Percentiles rank a stretch among this genome's conserved stretches.
phyloP scores from a whole-genome alignment of 2,329 filamentous ascomycete species.

The Pestalotiopsis sp. region DNA sequence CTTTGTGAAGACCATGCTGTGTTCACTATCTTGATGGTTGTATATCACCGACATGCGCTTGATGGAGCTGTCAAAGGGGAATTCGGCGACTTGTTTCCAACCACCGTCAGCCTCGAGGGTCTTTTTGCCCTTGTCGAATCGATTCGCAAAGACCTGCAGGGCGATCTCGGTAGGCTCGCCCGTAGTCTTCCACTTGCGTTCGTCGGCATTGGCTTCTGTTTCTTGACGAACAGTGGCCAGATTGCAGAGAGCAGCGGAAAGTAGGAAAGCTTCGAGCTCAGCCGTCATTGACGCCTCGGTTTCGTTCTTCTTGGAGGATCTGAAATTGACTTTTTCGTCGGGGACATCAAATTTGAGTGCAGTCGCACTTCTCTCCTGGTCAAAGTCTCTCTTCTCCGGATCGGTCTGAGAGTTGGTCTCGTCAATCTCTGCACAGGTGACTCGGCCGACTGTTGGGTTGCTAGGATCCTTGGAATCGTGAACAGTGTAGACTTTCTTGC shows the following conservation, averaged over 20 bases:
- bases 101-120: conserved; percentile 46
- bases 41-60: conserved; percentile 83
- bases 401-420: conserved; percentile 32
- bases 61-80: conserved; percentile 77
- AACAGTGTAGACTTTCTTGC: conserved; percentile 59
- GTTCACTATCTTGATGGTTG: conserved; percentile 45
- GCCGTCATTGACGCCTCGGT: conserved; percentile 46
- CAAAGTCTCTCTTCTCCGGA: conserved; percentile 54
- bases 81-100: conserved; percentile 70
- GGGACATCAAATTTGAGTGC: conserved; percentile 66
- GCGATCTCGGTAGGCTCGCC: conserved; percentile 34
- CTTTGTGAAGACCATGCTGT: conserved; percentile 61
- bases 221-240: conserved; percentile 60
- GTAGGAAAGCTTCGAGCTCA: conserved; percentile 51
- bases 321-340: conserved; percentile 51
- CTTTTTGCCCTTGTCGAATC: conserved; percentile 29
- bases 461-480: conserved; percentile 61
- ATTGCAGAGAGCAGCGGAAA: conserved; percentile 66
- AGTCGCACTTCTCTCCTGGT: conserved; percentile 60
- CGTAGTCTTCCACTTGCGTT: conserved; percentile 60
- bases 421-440: conserved; percentile 34
- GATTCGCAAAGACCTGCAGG: conserved; percentile 14
- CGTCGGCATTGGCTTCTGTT: conserved; percentile 52
- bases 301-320: conserved; percentile 35
- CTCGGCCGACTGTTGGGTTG: conserved; percentile 60